Conservation (phyloP, 352 stramenopile genomes). For the Aphanomyces euteiches region DNA sequence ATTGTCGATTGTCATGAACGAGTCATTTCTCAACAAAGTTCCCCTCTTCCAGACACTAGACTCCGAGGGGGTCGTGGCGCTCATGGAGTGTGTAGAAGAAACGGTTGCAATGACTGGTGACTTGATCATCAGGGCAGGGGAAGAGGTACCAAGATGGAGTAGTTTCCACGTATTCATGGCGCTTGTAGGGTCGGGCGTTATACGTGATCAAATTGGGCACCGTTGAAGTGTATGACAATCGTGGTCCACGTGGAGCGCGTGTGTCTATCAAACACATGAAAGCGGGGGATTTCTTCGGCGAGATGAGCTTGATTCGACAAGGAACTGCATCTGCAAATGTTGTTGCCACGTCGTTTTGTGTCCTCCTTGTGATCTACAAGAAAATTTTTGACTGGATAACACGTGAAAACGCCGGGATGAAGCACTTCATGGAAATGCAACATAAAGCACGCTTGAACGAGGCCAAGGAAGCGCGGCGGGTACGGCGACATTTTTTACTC, state of each 20-base stretch:
- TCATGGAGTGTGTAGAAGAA: constrained; percentile 15
- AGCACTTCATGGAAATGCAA: not conserved
- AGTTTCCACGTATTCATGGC: not conserved
- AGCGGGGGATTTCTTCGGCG: not conserved
- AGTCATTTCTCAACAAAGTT: not conserved
- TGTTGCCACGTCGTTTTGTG: constrained; percentile 5
- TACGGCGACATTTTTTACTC: not conserved
- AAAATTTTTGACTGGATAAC: constrained; percentile 14
- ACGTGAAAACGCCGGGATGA: constrained; percentile 2
- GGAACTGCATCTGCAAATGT: not conserved
- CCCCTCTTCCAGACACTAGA: constrained; percentile 13
- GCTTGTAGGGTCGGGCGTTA: constrained; percentile 1
- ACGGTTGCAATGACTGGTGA: constrained; percentile 1
- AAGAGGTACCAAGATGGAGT: not conserved
- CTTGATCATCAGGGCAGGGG: constrained; percentile 7
- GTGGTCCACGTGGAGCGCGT: not conserved
- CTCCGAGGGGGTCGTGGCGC: not conserved
- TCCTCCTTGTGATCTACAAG: constrained; percentile 16
- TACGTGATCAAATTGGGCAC: constrained; percentile 14
- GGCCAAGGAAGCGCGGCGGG: not conserved
- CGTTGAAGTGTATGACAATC: constrained; percentile 1
- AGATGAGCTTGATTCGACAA: constrained; percentile 14
- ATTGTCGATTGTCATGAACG: not conserved
- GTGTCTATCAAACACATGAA: not conserved
- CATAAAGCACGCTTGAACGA: not conserved